Evolutionary conservation across 495 filamentous ascomycete species (phyloP), one percentile per base, ranked within the genome.

Genomic region (Neurospora cerealis): DNA sequence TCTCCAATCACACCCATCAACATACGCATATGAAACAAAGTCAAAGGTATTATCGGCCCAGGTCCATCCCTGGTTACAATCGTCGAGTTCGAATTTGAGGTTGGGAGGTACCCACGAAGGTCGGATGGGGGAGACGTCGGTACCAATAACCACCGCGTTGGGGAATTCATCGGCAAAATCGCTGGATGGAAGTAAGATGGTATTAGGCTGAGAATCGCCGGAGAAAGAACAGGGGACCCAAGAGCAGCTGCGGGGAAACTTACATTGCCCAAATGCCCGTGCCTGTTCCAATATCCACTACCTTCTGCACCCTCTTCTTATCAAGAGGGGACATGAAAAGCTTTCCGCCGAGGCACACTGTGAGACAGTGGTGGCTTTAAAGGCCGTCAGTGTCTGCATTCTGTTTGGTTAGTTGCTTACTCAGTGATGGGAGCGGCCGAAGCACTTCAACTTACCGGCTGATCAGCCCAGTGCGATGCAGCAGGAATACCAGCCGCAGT

Each of bases 211-310:
- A 19, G 15, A 32, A 28, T 62, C 0, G 2, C 24, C 28, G 7
- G 15, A 19, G 13, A 54, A 8, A 3, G 2, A 62, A 17, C 6
- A 32, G 28, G 10, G 28, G 21, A 46, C 15, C 13, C 6, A 62
- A 28, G 4, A 54, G 0, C 46, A 3, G 46, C 6, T 34, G 28
- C 24, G 28, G 54, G 54, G 13, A 62, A 34, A 34, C 54, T 62
- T 9, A 19, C 54, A 84, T 83, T 9, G 83, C 83, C 84, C 84
- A 85, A 0, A 83, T 80, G 62, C 83, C 81, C 75, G 62, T 71
- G 10, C 91, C 91, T 2, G 91, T 92, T 34, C 91, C 91, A 40
- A 92, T 79, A 73, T 93, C 91, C 5, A 93, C 80, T 5, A 89
- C 85, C 46, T 85, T 86, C 76, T 89, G 73, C 15, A 40, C 19